Conservation (phyloP, 805 yeast species). For the Sugiyamaella qingdaonensis region DNA sequence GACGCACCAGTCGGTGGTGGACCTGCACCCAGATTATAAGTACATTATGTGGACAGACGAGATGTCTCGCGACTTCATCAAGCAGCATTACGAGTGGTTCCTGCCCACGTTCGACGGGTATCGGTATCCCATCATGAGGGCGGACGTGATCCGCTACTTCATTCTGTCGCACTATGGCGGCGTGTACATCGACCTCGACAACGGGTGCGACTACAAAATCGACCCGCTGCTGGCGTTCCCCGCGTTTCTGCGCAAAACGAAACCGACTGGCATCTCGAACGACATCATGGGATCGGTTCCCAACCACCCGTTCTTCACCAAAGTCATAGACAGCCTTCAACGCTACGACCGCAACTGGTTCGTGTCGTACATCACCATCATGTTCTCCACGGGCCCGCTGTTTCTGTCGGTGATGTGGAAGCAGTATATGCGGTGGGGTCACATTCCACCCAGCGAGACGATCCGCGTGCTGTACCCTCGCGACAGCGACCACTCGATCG, state of each 20-base stretch:
- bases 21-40: slow-evolving; percentile 79
- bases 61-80: slow-evolving; percentile 70
- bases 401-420: slow-evolving; percentile 82
- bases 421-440: slow-evolving; percentile 68
- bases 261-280: slow-evolving; percentile 85
- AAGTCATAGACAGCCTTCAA: slow-evolving; percentile 59
- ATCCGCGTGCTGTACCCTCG: slow-evolving; percentile 67
- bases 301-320: slow-evolving; percentile 74
- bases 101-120: slow-evolving; percentile 69
- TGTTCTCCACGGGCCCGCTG: slow-evolving; percentile 89
- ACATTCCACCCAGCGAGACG: slow-evolving; percentile 51
- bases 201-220: slow-evolving; percentile 70
- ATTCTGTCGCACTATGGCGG: slow-evolving; percentile 81
- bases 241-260: slow-evolving; percentile 78
- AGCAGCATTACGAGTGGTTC: slow-evolving; percentile 81
- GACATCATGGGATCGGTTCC: slow-evolving; percentile 90
- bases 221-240: slow-evolving; percentile 79
- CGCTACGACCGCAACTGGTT: slow-evolving; percentile 68
- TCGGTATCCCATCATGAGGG: slow-evolving; percentile 75
- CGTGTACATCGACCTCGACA: slow-evolving; percentile 82
- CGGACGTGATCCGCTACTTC: slow-evolving; percentile 86
- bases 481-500: slow-evolving; percentile 45
- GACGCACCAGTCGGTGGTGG: slow-evolving; percentile 71
- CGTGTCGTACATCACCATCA: slow-evolving; percentile 84
- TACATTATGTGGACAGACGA: slow-evolving; percentile 83